Base-by-base conservation (phyloP, 1,284 basidiomycete species). In the Anthracocystis walkeri region DNA sequence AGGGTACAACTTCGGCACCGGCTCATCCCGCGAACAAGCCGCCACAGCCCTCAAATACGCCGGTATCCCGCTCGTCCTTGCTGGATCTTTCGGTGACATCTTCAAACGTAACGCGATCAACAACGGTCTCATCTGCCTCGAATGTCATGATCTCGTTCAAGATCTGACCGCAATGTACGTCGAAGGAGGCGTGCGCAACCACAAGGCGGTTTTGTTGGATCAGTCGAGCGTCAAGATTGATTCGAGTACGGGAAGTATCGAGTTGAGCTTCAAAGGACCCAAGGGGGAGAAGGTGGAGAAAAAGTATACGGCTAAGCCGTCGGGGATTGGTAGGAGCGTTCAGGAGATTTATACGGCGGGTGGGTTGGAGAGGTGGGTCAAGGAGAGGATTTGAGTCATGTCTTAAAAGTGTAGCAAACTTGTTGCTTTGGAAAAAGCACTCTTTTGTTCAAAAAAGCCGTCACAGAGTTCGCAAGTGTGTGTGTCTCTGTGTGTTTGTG, bases 101-200 rank as follows among this genome's bases (percentile, higher is more conserved):
- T 99, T 97, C 89, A 98, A 99, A 88, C 91, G 96, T 35, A 99
- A 99, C 86, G 92, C 94, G 16, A 99, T 99, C 88, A 99, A 99
- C 87, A 99, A 99, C 85, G 96, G 95, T 5, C 89, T 99, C 10
- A 93, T 99, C 65, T 97, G 96, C 83, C 86, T 98, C 55, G 96
- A 98, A 86, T 93, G 90, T 63, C 94, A 95, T 0, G 92, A 92
- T 79, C 90, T 99, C 52, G 92, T 99, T 23, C 87, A 89, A 29
- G 94, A 97, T 78, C 88, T 99, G 64, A 97, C 96, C 1, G 84
- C 86, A 25, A 85, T 87, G 58, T 94, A 92, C 83, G 53, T 73
- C 33, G 92, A 90, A 0, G 90, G 90, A 60, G 92, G 91, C 0
- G 87, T 87, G 82, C 88, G 95, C 1, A 78, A 78, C 44, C 60